Percentiles rank a stretch among this genome's conserved stretches.
These are phyloP conservation scores for Zymoseptoria passerinii DNA, from an alignment of 2,329 filamentous ascomycete species.

Conservation along the genomic window DNA sequence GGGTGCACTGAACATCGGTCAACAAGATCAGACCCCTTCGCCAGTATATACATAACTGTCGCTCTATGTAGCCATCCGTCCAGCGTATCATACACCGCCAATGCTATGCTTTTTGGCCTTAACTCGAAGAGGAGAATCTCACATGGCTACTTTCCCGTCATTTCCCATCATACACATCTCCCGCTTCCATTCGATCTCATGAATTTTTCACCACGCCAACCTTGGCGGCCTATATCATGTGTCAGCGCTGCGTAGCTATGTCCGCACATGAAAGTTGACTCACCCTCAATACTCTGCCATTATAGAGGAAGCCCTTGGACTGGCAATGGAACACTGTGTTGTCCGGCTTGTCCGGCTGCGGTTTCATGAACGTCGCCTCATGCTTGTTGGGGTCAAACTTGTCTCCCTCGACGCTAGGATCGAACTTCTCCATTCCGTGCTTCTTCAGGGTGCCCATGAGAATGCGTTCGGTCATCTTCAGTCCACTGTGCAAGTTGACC, in stretches of 20 bases:
- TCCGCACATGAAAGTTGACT: constrained; percentile 8
- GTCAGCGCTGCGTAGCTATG: constrained; percentile 2
- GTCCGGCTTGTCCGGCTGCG: constrained; percentile 78
- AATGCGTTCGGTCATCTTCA: constrained; percentile 91
- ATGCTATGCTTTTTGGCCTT: constrained; percentile 1
- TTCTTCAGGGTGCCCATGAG: constrained; percentile 83
- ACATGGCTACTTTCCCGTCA: constrained; percentile 1
- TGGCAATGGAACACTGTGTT: constrained; percentile 86
- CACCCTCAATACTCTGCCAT: constrained; percentile 73
- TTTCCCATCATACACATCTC: background rate
- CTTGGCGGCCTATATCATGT: constrained; percentile 60
- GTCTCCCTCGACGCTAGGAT: constrained; percentile 61
- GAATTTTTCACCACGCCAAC: constrained; percentile 90
- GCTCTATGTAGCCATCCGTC: background rate
- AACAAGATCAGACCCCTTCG: background rate
- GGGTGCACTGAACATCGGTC: background rate
- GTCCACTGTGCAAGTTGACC: constrained; percentile 70
- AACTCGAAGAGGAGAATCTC: constrained; percentile 8
- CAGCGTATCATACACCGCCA: background rate
- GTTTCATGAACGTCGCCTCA: constrained; percentile 92
- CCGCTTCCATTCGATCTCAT: constrained; percentile 14
- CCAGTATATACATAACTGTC: background rate
- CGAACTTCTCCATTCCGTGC: constrained; percentile 85
- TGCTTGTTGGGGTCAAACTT: constrained; percentile 96
- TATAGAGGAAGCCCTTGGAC: constrained; percentile 91